Base-by-base conservation (phyloP, 2,329 filamentous ascomycete genomes). In the Bisporella sp. region DNA sequence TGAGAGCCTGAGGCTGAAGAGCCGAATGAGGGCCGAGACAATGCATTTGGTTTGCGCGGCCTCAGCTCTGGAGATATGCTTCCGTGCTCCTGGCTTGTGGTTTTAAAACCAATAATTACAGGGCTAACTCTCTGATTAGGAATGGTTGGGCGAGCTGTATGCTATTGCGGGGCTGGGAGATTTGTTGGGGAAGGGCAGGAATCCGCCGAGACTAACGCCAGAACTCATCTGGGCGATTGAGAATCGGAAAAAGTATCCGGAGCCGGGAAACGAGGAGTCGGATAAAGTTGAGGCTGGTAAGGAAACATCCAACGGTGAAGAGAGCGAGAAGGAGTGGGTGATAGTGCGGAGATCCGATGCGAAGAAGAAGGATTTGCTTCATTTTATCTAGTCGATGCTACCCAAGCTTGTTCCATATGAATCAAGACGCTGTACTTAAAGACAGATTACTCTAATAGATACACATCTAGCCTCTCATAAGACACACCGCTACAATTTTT, bases 151-250 rank as follows among this genome's bases (percentile, higher is more conserved):
- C 1, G 65, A 64, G 8, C 56, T 80, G 42, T 79, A 72, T 59
- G 57, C 66, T 5, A 65, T 79, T 46, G 72, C 76, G 0, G 78
- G 77, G 0, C 60, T 81, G 33, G 69, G 70, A 0, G 70, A 66
- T 11, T 58, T 81, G 41, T 64, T 63, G 30, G 76, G 74, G 1
- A 68, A 74, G 11, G 74, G 75, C 0, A 67, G 70, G 39, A 60
- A 70, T 5, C 74, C 74, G n/a, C 74, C 75, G 0, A 65, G 69
- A 0, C 53, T 77, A 6, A 67, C 66, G 1, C 63, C 68, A 13
- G 67, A 74, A 6, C 47, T 75, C 13, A 60, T 73, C 1, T 75
- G 74, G 71, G 74, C 74, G 0, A 59, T 76, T 33, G 73, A 76
- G 35, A 64, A 76, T 52, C 50, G 77, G 4, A 68, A 60, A 35